phyloP scores from a whole-genome alignment of 2,329 filamentous ascomycete species.

The Diatrype stigma region DNA sequence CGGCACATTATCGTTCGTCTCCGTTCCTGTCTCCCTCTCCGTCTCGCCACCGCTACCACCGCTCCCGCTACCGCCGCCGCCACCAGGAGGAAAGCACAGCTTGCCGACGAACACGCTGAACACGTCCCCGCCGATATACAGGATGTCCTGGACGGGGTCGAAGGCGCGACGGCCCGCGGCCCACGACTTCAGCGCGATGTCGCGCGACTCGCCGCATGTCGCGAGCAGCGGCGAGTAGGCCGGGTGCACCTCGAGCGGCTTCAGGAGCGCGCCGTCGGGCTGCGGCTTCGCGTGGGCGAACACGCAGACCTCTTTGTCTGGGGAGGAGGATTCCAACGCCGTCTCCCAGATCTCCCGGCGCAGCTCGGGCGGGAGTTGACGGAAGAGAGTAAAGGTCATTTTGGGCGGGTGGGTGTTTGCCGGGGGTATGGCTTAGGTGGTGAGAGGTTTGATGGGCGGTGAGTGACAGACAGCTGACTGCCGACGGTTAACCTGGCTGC shows the following conservation, averaged over 20 bases:
- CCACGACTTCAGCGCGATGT: not conserved
- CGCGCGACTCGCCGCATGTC: not conserved
- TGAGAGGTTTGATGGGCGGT: too few relatives aligned
- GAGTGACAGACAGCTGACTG: too few relatives aligned
- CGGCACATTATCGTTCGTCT: too few relatives aligned
- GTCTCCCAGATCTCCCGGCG: not conserved
- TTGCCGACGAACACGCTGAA: not conserved
- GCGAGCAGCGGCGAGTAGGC: not conserved
- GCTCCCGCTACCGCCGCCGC: too few relatives aligned
- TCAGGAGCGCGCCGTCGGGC: not conserved
- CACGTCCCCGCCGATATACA: not conserved
- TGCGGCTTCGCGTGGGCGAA: not conserved
- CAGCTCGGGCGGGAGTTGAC: not conserved
- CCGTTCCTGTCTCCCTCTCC: too few relatives aligned
- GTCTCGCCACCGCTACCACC: too few relatives aligned
- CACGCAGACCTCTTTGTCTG: not conserved
- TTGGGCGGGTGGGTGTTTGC: too few relatives aligned
- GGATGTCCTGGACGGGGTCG: not conserved
- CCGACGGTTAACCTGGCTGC: too few relatives aligned
- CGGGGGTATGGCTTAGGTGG: too few relatives aligned
- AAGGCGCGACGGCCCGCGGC: not conserved
- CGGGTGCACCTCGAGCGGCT: not conserved
- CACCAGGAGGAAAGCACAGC: not conserved
- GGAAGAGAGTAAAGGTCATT: not conserved
- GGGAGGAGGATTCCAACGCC: not conserved